Base-by-base conservation (phyloP, 306 rosid genomes). In the Psophocarpus tetragonolobus region DNA sequence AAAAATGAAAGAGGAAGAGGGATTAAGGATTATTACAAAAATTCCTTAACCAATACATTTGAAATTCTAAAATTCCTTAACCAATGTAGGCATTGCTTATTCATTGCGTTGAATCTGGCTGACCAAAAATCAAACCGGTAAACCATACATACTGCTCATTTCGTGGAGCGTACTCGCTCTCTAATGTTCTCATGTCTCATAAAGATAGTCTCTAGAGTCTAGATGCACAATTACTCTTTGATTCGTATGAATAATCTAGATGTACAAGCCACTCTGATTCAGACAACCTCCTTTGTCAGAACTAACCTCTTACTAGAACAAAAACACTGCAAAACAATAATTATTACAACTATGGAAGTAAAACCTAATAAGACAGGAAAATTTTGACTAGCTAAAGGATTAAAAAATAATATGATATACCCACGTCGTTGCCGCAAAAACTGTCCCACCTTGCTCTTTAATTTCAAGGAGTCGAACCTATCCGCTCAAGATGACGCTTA, bases 211-310 rank as follows among this genome's bases (percentile, higher is more conserved):
- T 13, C 17, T 56, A 11, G 35, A 54, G 8, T 13, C 17, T 56
- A 11, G 35, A 54, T 54, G 30, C 15, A 54, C 30, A 23, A 21
- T 54, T 54, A 54, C 50, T 21, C 32, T 39, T 14, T n/a, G n/a
- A 68, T 75, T 61, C 67, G 14, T 38, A 67, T 9, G 15, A 36
- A 66, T 33, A 78, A 44, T 42, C 51, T 57, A 41, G 41, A 73
- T 41, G 45, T 81, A 81, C 83, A 78, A 67, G 57, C 13, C 10
- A 33, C 24, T 65, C 14, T 80, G 24, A 33, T 54, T 21, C 57
- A 35, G 65, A 66, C 33, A 48, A 47, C 58, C 35, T 84, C 58
- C 70, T 39, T 67, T 21, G 30, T 77, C 35, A 65, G 65, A 77
- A 77, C 67, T 73, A 15, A 71, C 67, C 71, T 71, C 29, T 51